These are phyloP conservation scores for Paspalum vaginatum DNA, from an alignment of 176 grass and related monocot species.

Conservation along the genomic window DNA sequence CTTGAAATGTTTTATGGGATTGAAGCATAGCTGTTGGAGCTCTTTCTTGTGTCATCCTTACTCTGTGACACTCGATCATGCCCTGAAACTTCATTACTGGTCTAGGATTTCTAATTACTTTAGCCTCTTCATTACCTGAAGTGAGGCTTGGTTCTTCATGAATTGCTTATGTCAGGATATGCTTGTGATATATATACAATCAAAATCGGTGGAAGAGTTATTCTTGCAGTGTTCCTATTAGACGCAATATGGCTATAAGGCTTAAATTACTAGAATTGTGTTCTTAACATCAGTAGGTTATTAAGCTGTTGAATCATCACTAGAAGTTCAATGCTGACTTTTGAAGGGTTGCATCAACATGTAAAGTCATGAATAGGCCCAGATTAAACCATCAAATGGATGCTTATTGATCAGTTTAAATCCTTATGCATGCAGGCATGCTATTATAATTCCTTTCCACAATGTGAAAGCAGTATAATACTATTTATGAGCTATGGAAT, in stretches of 20 bases:
- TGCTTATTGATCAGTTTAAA: background rate
- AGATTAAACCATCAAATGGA: background rate
- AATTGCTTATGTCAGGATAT: background rate
- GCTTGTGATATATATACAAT: background rate
- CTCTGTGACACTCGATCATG: background rate
- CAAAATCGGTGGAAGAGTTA: background rate
- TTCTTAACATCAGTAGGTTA: background rate
- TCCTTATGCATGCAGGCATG: background rate
- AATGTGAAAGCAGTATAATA: constrained; percentile 4
- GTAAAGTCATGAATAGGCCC: background rate
- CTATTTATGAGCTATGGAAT: background rate
- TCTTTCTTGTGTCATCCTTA: constrained; percentile 6
- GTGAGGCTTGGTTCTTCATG: background rate
- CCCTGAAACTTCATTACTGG: background rate
- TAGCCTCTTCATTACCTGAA: background rate
- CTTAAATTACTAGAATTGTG: background rate
- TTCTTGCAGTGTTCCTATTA: background rate
- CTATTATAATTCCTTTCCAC: background rate
- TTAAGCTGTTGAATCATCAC: background rate
- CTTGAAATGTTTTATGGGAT: background rate
- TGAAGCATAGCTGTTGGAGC: background rate
- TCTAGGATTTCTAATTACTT: background rate
- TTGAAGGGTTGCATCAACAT: background rate
- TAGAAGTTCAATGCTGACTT: background rate
- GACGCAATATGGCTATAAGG: background rate